Evolutionary conservation across 139 green algal species (phyloP).

Genomic region (Zygnema circumcarinatum): DNA sequence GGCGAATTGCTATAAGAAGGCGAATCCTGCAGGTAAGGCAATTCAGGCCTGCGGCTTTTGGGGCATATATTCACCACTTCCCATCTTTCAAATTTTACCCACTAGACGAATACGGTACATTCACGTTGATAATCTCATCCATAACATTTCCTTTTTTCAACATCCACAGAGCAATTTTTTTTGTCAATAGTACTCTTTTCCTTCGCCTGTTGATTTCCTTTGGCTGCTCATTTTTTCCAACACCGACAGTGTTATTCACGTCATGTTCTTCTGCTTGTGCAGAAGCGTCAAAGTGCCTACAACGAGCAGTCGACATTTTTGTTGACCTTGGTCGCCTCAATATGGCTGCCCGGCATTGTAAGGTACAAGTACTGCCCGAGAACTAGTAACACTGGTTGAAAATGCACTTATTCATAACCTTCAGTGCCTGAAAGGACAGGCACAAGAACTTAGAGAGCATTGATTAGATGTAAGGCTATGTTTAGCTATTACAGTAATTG

Average conservation of each 20-base stretch:
- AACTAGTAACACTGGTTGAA: neutral
- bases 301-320: conserved; percentile 83
- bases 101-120: neutral
- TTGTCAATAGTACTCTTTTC: no score
- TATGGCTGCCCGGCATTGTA: conserved; percentile 87
- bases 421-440: no score
- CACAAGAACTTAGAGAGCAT: no score
- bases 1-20: conserved; percentile 82
- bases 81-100: neutral
- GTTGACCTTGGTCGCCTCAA: conserved; percentile 93
- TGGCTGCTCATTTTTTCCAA: neutral
- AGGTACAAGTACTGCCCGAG: conserved; percentile 40
- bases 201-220: neutral
- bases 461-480: no score
- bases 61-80: no score
- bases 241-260: no score
- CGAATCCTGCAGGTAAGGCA: conserved; percentile 62
- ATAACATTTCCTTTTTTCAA: neutral
- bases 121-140: neutral
- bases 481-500: no score
- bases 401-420: neutral
- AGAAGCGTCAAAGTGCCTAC: conserved; percentile 69
- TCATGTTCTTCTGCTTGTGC: neutral
- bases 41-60: no score
- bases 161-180: neutral